phyloP scores from a whole-genome alignment of 2,329 filamentous ascomycete species.

The Aspergillus sp. region DNA sequence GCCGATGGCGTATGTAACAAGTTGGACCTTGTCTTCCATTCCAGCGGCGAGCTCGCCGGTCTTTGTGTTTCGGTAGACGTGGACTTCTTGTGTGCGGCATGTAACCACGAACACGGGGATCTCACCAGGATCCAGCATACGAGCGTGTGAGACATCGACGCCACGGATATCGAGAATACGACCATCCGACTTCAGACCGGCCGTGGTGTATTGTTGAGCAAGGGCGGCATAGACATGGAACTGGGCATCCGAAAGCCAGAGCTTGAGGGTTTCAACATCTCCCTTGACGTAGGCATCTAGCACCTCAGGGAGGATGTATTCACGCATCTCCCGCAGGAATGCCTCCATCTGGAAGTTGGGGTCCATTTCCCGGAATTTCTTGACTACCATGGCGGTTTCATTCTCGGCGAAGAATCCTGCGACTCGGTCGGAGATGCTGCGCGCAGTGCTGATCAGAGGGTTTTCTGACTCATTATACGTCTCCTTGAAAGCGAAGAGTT shows the following conservation, averaged over 20 bases:
- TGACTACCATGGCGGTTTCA: conserved; percentile 96
- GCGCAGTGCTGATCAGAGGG: conserved; percentile 87
- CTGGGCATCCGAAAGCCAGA: conserved; percentile 95
- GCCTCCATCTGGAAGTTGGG: conserved; percentile 92
- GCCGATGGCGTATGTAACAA: conserved; percentile 97
- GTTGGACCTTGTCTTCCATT: conserved; percentile 98
- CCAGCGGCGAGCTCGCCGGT: conserved; percentile 86
- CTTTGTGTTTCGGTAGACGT: conserved; percentile 94
- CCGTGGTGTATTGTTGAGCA: conserved; percentile 92
- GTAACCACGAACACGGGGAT: conserved; percentile 94
- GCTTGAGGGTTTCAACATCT: conserved; percentile 84
- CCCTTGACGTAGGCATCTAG: conserved; percentile 98
- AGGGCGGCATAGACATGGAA: conserved; percentile 97
- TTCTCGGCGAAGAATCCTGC: conserved; percentile 98
- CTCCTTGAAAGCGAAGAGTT: conserved; percentile 81
- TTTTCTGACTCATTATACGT: conserved; percentile 97
- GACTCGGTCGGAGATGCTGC: conserved; percentile 90
- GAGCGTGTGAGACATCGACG: conserved; percentile 70
- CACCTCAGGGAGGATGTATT: conserved; percentile 97
- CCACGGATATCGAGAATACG: conserved; percentile 93
- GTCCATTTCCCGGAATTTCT: conserved; percentile 96
- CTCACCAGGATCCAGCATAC: conserved; percentile 54
- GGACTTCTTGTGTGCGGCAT: conserved; percentile 94
- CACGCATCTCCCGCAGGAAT: conserved; percentile 91
- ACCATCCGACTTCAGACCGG: conserved; percentile 91